Evolutionary conservation across 345 rosid species (phyloP), one percentile per base, ranked within the genome.

Genomic region (Combretum micranthum): DNA sequence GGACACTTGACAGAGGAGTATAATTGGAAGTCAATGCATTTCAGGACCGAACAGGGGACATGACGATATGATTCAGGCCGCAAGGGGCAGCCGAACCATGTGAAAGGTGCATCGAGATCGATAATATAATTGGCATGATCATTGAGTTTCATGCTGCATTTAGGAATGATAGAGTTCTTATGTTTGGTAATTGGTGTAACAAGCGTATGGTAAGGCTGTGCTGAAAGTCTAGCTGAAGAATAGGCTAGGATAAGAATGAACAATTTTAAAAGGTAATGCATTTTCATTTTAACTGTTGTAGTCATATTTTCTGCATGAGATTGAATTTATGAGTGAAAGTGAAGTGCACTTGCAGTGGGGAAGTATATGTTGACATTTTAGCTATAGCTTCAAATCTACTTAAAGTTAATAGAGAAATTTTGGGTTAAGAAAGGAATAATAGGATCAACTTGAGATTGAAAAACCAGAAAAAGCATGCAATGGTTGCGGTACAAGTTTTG

Each of bases 121-220:
- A 53, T 4, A 3, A 32, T 20, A 53, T 53, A 53, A 26, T 53
- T 42, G 21, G 37, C 57, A 12, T n/a, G n/a, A n/a, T n/a, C n/a
- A n/a, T 53, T 13, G 21, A 53, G 57, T 2, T 42, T 32, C 44
- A 53, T 9, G 57, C 21, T 53, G 45, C 37, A 12, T 42, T 21
- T 53, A 44, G 18, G 44, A 44, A 53, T 42, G 17, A 44, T 17
- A 37, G 45, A 26, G 44, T 17, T 12, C 20, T 13, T 21, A 44
- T 53, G 44, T 44, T 17, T 53, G 57, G 37, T 42, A 15, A 53
- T 42, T 15, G 57, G 32, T 15, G 57, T 53, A 19, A 53, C 45
- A 26, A 37, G 57, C n/a, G 57, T 17, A 44, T 53, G 57, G 20
- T 11, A 17, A 53, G 15, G 57, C 42, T 53, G 57, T 16, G 57